Conservation (phyloP, 345 rosid genomes). For the Populus euphratica region DNA sequence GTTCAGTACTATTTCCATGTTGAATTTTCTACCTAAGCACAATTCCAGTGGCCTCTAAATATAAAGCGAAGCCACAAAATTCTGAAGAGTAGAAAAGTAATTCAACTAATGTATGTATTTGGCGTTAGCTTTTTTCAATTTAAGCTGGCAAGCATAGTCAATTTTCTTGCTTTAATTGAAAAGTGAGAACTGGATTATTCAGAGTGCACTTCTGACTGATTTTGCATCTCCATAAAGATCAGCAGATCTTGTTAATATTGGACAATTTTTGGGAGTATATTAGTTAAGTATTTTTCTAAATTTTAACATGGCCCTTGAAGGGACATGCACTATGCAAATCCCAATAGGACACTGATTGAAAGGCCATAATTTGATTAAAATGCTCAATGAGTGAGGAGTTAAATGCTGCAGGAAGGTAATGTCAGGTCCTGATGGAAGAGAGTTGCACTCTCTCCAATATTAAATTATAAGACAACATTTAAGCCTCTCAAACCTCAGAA, state of each 20-base stretch:
- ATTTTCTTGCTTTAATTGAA: background rate
- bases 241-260: background rate
- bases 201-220: background rate
- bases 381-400: background rate
- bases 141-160: background rate
- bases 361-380: background rate
- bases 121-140: background rate
- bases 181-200: background rate
- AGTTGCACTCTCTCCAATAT: background rate
- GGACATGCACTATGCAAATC: background rate
- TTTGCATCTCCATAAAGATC: background rate
- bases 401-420: background rate
- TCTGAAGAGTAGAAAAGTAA: background rate
- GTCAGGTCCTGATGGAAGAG: background rate
- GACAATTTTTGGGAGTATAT: background rate
- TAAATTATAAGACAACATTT: background rate
- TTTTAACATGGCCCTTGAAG: background rate
- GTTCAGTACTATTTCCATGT: no score
- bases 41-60: no score
- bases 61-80: background rate
- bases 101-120: background rate
- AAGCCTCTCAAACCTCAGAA: background rate
- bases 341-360: background rate
- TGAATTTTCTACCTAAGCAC: no score
- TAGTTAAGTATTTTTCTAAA: background rate